Evolutionary conservation across 169 alveolate species (phyloP).

Genomic region (Cryptosporidium muris): DNA sequence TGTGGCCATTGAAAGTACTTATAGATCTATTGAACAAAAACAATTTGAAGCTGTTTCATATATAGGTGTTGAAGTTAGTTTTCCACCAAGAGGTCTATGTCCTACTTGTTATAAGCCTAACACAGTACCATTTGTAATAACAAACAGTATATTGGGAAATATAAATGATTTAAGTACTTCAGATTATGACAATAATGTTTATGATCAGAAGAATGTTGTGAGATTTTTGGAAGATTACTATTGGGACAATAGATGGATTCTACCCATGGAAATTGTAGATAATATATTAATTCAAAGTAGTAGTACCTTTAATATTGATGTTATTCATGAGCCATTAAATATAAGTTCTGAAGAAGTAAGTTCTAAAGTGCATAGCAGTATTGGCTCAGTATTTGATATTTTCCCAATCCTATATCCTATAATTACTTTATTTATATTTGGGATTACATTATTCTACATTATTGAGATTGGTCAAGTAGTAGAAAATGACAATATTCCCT

Average conservation of each 20-base stretch:
- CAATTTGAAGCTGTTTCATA: slow-evolving; percentile 30
- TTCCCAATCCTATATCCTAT: slow-evolving; percentile 55
- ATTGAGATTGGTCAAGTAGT: slow-evolving; percentile 39
- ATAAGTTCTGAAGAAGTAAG: too few species aligned
- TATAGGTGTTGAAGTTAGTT: slow-evolving; percentile 33
- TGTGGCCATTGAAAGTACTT: slow-evolving; percentile 53
- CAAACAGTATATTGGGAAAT: slow-evolving; percentile 26
- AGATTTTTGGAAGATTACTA: slow-evolving; percentile 52
- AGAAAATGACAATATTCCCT: background rate
- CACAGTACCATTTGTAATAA: slow-evolving; percentile 33
- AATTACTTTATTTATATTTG: slow-evolving; percentile 62
- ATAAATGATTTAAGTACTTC: slow-evolving; percentile 20
- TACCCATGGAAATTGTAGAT: slow-evolving; percentile 1
- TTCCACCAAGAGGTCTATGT: slow-evolving; percentile 49
- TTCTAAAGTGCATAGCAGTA: background rate
- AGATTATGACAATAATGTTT: slow-evolving; percentile 47
- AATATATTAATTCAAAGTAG: too few species aligned
- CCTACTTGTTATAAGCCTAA: slow-evolving; percentile 22
- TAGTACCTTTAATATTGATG: too few species aligned
- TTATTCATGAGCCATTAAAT: too few species aligned
- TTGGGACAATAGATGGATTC: slow-evolving; percentile 63
- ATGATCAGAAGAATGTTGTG: slow-evolving; percentile 34
- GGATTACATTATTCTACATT: slow-evolving; percentile 37
- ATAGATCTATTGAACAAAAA: slow-evolving; percentile 28
- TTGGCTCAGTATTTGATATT: slow-evolving; percentile 63